phyloP scores from a whole-genome alignment of 495 filamentous ascomycete species.

The Opeltia flavorubescens region DNA sequence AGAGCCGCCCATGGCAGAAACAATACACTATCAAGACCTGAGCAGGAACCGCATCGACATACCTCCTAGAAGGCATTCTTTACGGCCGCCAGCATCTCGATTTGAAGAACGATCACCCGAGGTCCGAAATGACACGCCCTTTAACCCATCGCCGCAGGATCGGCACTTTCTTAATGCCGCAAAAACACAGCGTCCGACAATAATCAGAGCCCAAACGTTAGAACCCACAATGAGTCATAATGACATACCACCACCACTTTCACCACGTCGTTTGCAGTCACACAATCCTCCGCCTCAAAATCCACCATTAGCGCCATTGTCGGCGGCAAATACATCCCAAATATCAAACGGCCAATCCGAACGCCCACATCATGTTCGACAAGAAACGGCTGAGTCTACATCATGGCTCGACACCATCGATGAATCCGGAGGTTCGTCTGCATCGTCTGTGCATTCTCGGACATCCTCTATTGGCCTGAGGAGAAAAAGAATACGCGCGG shows the following conservation, averaged over 20 bases:
- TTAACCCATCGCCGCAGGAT: neutral
- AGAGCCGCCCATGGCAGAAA: neutral
- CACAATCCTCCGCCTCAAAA: slow-evolving; percentile 9
- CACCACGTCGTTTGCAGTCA: slow-evolving; percentile 31
- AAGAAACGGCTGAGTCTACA: slow-evolving; percentile 58
- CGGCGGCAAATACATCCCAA: slow-evolving; percentile 14
- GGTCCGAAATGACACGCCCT: neutral
- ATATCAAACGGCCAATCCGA: slow-evolving; percentile 2
- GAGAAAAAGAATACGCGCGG: slow-evolving; percentile 47
- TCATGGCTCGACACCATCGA: slow-evolving; percentile 97
- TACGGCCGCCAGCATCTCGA: slow-evolving; percentile 11
- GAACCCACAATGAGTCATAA: slow-evolving; percentile 29
- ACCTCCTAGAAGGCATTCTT: slow-evolving; percentile 29
- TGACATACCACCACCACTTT: slow-evolving; percentile 54
- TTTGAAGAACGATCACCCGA: slow-evolving; percentile 12
- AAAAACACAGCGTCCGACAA: slow-evolving; percentile 10
- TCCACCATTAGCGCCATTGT: slow-evolving; percentile 13
- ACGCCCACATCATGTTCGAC: slow-evolving; percentile 32
- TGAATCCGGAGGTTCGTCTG: slow-evolving; percentile 73
- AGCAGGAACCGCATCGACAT: slow-evolving; percentile 11
- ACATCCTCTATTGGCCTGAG: slow-evolving; percentile 55
- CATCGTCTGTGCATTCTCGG: slow-evolving; percentile 69
- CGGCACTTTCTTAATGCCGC: neutral
- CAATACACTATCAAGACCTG: neutral
- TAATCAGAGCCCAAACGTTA: slow-evolving; percentile 17